Base-by-base conservation (phyloP, 106 monocot species). In the Hemerocallis citrina region DNA sequence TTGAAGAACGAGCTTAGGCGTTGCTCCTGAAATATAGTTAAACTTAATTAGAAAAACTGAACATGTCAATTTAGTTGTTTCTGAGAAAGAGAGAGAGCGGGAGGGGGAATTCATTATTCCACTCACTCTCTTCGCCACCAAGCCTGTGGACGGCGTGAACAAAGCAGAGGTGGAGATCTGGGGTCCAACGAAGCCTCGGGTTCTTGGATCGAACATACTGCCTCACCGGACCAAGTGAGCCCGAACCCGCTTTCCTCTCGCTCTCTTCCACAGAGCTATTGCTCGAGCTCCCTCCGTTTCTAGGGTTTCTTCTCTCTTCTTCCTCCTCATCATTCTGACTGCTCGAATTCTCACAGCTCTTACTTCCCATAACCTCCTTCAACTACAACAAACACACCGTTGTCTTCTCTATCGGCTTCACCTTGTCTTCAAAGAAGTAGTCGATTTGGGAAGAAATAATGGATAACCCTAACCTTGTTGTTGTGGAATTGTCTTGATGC, bases 161-260 rank as follows among this genome's bases (percentile, higher is more conserved):
- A 46, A 91, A 91, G 66, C 65, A 59, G 12, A 68, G 65, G 65
- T 91, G 91, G 58, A 91, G 91, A 33, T 91, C 85, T 7, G 82
- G 82, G 8, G 91, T 85, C 91, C 91, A 91, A 21, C 91, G 81
- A 24, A 91, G 85, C 74, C 91, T 67, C 1, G 91, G 85, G 3
- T 62, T 77, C 65, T 82, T 85, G n/a, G 85, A 85, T 30, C 85
- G 59, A 71, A 64, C 52, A 55, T 91, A 91, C 66, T 68, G 82
- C 21, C 91, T 62, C 21, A 85, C 82, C 8, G 65, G 57, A n/a
- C n/a, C n/a, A n/a, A n/a, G n/a, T n/a, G n/a, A n/a, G n/a, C n/a
- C n/a, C 17, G 62, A 24, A 20, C 36, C 44, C 6, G 25, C 52
- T 64, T 54, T 69, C 58, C 52, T 31, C 9, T 80, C 72, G 29